Base-by-base conservation (phyloP, 306 rosid species). In the Casuarina glauca region DNA sequence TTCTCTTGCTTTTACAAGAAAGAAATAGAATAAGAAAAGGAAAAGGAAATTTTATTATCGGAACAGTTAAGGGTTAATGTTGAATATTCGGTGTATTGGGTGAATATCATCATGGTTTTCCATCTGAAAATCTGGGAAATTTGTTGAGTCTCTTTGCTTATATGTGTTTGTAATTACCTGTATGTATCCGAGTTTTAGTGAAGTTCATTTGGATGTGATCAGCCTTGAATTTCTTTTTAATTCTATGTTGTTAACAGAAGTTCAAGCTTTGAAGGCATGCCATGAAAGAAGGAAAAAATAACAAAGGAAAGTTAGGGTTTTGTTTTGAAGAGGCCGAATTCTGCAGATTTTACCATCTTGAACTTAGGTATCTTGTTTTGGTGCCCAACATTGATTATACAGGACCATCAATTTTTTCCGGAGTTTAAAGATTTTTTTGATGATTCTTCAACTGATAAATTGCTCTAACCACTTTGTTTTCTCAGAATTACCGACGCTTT, bases 241-340 rank as follows among this genome's bases (percentile, higher is more conserved):
- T 8, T n/a, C 16, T 8, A 5, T 41, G 74, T 13, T 53, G 50
- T 51, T 35, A 26, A 38, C 88, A 90, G 91, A 91, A 74, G 89
- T 91, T 55, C 90, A 87, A 81, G 98, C 93, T 88, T 81, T 93
- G 89, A 93, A 79, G 89, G 83, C 81, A 48, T 93, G 98, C 86
- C 69, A 71, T 71, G 93, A 90, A 78, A 90, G 80, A 82, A 91
- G 84, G 50, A 82, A 87, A 79, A 80, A 81, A 61, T 74, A 68
- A 72, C 55, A 58, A 45, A 57, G 69, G 63, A 61, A 83, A 74
- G 70, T 67, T 72, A 76, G 85, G 74, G 39, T 68, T 69, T 58
- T 77, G 60, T 75, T 53, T 38, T 77, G 62, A 57, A 26, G 77
- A 74, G 9, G 80, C n/a, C 12, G 11, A 48, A 16, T 26, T 17